Base-by-base conservation (phyloP, 306 rosid species). In the Abrus pulchellus region DNA sequence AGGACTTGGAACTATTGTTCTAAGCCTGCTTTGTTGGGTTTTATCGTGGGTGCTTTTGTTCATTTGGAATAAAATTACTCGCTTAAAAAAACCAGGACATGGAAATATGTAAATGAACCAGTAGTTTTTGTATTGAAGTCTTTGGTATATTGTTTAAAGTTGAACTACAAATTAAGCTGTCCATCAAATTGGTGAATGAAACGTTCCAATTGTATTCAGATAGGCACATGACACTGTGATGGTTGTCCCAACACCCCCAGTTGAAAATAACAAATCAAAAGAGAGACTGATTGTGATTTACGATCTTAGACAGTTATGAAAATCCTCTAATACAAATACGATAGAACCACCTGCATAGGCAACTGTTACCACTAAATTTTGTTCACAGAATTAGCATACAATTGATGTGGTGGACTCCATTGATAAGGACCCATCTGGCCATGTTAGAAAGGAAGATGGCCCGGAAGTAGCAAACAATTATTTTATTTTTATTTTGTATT, bases 181-280 rank as follows among this genome's bases (percentile, higher is more conserved):
- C 3, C 68, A n/a, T 30, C 59, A 64, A 73, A 70, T 14, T 59
- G 75, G 33, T 62, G 74, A 79, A 69, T 55, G 61, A 52, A 83
- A 69, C 1, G 5, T 63, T 54, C 61, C 68, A 47, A 36, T 50
- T 33, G 59, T 14, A 43, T 12, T 44, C 11, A 10, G 80, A 74
- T 61, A 36, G 69, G 76, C 76, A 77, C 68, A 74, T 74, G 82
- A 67, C 67, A 53, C 5, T 41, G 3, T 7, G 78, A 49, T 48
- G 79, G 75, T 55, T 81, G 86, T 63, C 84, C 80, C 87, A 86
- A 78, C 44, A 71, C 44, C 56, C 68, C 40, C 44, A 62, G n/a
- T 10, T 85, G 90, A 87, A 79, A 82, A 66, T 61, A 72, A 85
- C 87, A 76, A 66, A 53, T 75, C 87, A 82, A 54, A 72, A 79